A percentile compares a stretch with the other conserved stretches of the same genome.
Evolutionary conservation across 345 rosid species (phyloP).

Genomic region (Draba incana): DNA sequence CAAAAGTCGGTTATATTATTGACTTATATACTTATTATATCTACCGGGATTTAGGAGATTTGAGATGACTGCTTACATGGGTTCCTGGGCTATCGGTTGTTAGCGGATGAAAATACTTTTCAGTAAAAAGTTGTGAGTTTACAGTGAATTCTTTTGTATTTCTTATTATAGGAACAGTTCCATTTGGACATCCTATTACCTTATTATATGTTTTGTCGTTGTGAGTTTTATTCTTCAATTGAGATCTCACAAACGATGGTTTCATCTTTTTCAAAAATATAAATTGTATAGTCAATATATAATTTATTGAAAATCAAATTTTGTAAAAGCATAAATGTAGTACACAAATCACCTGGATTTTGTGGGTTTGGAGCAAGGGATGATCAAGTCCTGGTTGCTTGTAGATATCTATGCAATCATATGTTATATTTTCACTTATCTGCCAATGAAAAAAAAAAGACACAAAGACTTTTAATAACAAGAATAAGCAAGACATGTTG

Average conservation of each 20-base stretch:
- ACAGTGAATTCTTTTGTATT: not conserved
- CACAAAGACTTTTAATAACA: not conserved
- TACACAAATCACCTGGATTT: not conserved
- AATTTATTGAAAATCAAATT: not conserved
- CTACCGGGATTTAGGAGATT: not conserved
- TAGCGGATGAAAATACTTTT: not conserved
- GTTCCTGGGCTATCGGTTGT: not conserved
- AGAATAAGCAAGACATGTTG: not conserved
- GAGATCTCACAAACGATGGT: not conserved
- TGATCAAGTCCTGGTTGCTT: slow-evolving; percentile 1
- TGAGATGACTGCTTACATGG: not conserved
- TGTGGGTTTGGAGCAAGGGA: not conserved
- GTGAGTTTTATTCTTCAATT: not conserved
- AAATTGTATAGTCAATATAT: not conserved
- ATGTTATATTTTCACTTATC: not conserved
- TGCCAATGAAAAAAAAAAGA: not conserved
- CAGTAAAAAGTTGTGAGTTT: not conserved
- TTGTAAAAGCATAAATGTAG: not conserved
- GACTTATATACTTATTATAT: not conserved
- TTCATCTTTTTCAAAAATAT: not conserved
- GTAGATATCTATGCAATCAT: not conserved
- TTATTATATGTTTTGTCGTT: not conserved
- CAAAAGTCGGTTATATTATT: not conserved
- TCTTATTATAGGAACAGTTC: not conserved
- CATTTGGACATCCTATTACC: not conserved